These are phyloP conservation scores for Achaetomiella virescens DNA, from an alignment of 495 filamentous ascomycete genomes.

Conservation along the genomic window DNA sequence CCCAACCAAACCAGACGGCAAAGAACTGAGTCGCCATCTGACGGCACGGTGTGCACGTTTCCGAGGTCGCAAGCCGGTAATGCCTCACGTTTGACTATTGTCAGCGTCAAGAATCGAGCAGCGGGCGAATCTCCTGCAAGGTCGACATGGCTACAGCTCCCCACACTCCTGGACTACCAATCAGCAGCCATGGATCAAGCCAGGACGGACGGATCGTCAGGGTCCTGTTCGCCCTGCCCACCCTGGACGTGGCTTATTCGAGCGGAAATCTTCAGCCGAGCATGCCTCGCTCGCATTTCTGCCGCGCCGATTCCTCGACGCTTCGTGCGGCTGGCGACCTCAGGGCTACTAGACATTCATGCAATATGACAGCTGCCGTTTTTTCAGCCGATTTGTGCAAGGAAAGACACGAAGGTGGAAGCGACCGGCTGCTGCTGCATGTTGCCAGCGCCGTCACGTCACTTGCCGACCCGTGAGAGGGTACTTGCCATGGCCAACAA, in stretches of 20 bases:
- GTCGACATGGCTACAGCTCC: not conserved
- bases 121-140: not conserved
- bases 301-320: not conserved
- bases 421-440: too few species aligned
- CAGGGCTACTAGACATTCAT: too few species aligned
- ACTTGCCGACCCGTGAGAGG: too few species aligned
- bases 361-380: too few species aligned
- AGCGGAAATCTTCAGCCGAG: not conserved
- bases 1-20: not conserved
- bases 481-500: not conserved
- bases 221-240: not conserved
- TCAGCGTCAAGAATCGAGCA: not conserved
- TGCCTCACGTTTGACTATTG: not conserved
- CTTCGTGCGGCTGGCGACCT: not conserved
- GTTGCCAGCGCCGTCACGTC: too few species aligned
- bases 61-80: not conserved
- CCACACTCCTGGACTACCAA: not conserved
- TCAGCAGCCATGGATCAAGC: not conserved
- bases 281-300: not conserved
- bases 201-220: not conserved
- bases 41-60: not conserved
- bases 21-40: too few species aligned
- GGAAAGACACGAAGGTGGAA: too few species aligned
- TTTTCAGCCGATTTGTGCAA: too few species aligned
- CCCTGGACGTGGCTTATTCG: not conserved